These are phyloP conservation scores for Gossypium aridum DNA, from an alignment of 441 rosid species.

Conservation along the genomic window DNA sequence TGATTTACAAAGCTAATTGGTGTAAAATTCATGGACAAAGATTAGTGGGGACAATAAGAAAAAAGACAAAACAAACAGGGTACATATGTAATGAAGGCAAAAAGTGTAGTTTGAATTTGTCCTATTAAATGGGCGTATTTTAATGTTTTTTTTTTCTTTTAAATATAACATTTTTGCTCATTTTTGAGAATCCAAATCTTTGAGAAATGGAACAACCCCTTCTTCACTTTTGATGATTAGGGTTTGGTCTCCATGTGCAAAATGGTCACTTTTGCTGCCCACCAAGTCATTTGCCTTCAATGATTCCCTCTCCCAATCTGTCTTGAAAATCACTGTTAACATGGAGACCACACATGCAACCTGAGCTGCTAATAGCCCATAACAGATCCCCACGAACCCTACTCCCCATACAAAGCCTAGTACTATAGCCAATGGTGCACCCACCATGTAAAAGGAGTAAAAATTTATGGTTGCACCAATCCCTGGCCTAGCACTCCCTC, in stretches of 20 bases:
- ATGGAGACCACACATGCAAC: constrained; percentile 61
- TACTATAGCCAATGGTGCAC: constrained; percentile 72
- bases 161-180: background rate
- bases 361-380: constrained; percentile 82
- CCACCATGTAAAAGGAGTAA: constrained; percentile 84
- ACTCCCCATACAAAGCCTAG: constrained; percentile 52
- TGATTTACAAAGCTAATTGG: no score
- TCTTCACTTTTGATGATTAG: constrained; percentile 21
- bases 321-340: constrained; percentile 50
- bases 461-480: constrained; percentile 70
- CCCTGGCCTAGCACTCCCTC: constrained; percentile 89
- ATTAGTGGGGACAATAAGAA: no score
- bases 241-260: constrained; percentile 20
- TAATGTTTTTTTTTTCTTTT: background rate
- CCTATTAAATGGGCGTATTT: constrained; percentile 6
- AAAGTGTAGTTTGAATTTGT: constrained; percentile 7
- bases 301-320: constrained; percentile 79
- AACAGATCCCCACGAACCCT: constrained; percentile 82
- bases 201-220: constrained; percentile 8
- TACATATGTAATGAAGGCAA: background rate
- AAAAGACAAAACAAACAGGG: no score
- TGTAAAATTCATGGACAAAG: no score
- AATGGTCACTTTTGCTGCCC: constrained; percentile 27
- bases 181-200: constrained; percentile 13
- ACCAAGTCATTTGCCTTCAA: constrained; percentile 58